Conservation (phyloP, 352 stramenopile genomes). For the Phytopythium helicoides region DNA sequence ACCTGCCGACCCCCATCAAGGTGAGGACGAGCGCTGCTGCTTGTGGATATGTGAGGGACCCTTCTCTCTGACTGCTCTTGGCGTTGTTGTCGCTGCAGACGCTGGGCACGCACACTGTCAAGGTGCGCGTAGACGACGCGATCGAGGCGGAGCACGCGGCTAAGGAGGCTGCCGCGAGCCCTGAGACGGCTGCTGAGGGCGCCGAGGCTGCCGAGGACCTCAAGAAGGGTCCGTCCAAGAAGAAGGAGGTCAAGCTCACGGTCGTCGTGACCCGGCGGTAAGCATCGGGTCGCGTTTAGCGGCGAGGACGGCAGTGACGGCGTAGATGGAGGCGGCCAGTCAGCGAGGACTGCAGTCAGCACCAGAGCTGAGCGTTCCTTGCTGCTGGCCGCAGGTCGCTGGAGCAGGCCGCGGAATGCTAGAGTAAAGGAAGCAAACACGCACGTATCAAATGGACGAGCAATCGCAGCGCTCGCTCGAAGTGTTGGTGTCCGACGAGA, state of each 20-base stretch:
- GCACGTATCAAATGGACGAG: too few species aligned
- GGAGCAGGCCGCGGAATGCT: too few species aligned
- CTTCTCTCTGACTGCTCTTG: not conserved
- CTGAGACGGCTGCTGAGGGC: slow-evolving; percentile 20
- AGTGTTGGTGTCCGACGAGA: too few species aligned
- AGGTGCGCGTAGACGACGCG: slow-evolving; percentile 80
- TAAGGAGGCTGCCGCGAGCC: slow-evolving; percentile 15
- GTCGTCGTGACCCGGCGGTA: slow-evolving; percentile 73
- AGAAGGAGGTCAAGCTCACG: slow-evolving; percentile 67
- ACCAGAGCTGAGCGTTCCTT: too few species aligned
- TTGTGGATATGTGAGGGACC: not conserved
- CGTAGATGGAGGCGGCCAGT: too few species aligned
- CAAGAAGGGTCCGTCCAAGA: slow-evolving; percentile 63
- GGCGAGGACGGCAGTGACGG: too few species aligned
- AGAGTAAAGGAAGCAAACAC: too few species aligned
- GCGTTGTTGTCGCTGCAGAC: slow-evolving; percentile 25
- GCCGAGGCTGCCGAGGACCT: slow-evolving; percentile 15
- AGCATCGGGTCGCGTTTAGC: not conserved
- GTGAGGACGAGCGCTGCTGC: slow-evolving; percentile 7
- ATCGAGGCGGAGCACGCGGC: slow-evolving; percentile 68
- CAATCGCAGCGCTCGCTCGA: too few species aligned
- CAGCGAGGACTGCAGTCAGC: too few species aligned
- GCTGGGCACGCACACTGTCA: slow-evolving; percentile 72
- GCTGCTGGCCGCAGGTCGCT: too few species aligned
- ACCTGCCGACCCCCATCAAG: slow-evolving; percentile 74